phyloP scores from a whole-genome alignment of 1,284 basidiomycete species.

The Leccinum pallidistipes region DNA sequence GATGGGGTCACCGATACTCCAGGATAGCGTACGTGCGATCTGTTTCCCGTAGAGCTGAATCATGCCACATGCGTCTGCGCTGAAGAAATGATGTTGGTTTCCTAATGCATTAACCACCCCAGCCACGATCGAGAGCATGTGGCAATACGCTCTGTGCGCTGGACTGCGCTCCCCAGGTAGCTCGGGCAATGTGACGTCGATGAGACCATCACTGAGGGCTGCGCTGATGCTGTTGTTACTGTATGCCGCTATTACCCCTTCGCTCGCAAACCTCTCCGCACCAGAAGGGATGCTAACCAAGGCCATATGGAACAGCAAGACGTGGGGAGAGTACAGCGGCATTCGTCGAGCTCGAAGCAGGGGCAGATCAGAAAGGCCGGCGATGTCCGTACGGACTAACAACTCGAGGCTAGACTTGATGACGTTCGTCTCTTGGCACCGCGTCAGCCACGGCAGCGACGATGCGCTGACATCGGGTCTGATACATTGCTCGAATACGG shows the following conservation, averaged over 20 bases:
- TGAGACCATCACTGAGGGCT: conserved; percentile 70
- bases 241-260: conserved; percentile 81
- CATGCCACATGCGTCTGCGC: conserved; percentile 83
- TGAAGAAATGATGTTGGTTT: conserved; percentile 78
- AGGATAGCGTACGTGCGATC: conserved; percentile 72
- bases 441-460: conserved; percentile 72
- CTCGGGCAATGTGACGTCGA: conserved; percentile 70
- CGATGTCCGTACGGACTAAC: conserved; percentile 66
- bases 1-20: conserved; percentile 77
- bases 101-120: conserved; percentile 69
- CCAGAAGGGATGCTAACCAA: conserved; percentile 76
- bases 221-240: conserved; percentile 80
- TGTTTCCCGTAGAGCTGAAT: conserved; percentile 85
- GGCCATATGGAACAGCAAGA: conserved; percentile 85
- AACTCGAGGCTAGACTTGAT: conserved; percentile 78
- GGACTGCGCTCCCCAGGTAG: conserved; percentile 73
- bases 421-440: conserved; percentile 81
- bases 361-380: conserved; percentile 62
- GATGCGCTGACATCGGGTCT: conserved; percentile 65
- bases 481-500: conserved; percentile 81
- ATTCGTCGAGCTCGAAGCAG: conserved; percentile 61
- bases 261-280: conserved; percentile 84
- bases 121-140: conserved; percentile 81
- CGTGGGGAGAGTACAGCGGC: conserved; percentile 69
- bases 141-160: conserved; percentile 80